Evolutionary conservation across 495 filamentous ascomycete genomes (phyloP).

Genomic region (Neurospora sublineolata): DNA sequence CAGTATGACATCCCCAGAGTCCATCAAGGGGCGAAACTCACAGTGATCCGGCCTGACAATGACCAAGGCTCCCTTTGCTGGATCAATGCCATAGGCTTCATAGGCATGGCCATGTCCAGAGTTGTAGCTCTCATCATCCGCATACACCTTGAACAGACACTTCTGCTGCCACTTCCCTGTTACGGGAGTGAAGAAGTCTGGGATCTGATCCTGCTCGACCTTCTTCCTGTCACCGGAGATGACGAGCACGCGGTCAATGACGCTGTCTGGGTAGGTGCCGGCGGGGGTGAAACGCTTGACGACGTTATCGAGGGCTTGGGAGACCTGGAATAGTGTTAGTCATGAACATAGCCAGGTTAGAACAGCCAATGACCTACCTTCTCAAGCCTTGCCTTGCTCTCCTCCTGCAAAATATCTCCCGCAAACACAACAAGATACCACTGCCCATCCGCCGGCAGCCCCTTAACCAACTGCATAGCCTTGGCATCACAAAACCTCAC

Average conservation of each 20-base stretch:
- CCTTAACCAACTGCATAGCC: slow-evolving; percentile 41
- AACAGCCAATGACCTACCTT: slow-evolving; percentile 26
- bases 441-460: slow-evolving; percentile 40
- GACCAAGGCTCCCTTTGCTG: slow-evolving; percentile 41
- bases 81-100: slow-evolving; percentile 46
- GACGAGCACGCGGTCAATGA: slow-evolving; percentile 51
- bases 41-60: slow-evolving; percentile 61
- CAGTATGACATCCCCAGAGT: neutral
- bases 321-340: slow-evolving; percentile 11
- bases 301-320: slow-evolving; percentile 21
- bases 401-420: slow-evolving; percentile 32
- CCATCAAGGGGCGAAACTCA: slow-evolving; percentile 21
- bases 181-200: slow-evolving; percentile 45
- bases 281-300: slow-evolving; percentile 35
- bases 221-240: slow-evolving; percentile 40
- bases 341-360: neutral
- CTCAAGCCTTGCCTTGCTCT: slow-evolving; percentile 24
- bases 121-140: slow-evolving; percentile 58
- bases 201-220: slow-evolving; percentile 49
- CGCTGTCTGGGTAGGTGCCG: slow-evolving; percentile 37
- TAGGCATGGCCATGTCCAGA: slow-evolving; percentile 55
- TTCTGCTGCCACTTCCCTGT: slow-evolving; percentile 48
- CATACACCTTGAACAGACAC: slow-evolving; percentile 51
- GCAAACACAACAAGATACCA: slow-evolving; percentile 54
- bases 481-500: slow-evolving; percentile 47